Evolutionary conservation across 176 grass and related monocot species (phyloP).

Genomic region (Carex pumila): DNA sequence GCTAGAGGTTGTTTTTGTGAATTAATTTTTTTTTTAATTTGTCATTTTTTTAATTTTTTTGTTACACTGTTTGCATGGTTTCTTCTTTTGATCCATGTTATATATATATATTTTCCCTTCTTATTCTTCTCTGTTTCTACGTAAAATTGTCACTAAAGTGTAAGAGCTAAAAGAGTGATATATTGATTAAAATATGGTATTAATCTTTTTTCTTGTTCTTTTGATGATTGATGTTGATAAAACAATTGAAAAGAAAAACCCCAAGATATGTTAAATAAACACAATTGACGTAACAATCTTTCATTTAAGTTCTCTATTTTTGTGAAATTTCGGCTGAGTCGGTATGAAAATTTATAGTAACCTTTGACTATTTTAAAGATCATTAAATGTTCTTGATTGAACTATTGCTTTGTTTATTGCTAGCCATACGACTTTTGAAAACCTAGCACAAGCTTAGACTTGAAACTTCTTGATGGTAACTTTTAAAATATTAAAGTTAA

Average conservation of each 20-base stretch:
- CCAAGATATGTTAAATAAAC: background rate
- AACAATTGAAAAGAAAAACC: background rate
- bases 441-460: background rate
- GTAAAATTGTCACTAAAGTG: background rate
- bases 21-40: background rate
- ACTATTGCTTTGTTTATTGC: background rate
- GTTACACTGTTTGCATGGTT: constrained; percentile 2
- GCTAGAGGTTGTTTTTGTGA: constrained; percentile 10
- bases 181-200: too few relatives aligned
- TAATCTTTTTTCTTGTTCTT: too few relatives aligned
- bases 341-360: background rate
- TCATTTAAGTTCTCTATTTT: background rate
- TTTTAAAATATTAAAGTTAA: background rate
- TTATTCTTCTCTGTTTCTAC: background rate
- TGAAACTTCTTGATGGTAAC: background rate
- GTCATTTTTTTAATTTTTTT: background rate
- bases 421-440: background rate
- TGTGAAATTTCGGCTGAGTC: background rate
- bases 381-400: background rate
- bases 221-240: background rate
- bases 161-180: background rate
- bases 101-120: background rate
- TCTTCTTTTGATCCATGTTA: constrained; percentile 7
- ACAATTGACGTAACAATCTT: background rate
- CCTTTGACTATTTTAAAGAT: background rate